phyloP scores from a whole-genome alignment of 345 rosid genomes.

The Eucalyptus globulus region DNA sequence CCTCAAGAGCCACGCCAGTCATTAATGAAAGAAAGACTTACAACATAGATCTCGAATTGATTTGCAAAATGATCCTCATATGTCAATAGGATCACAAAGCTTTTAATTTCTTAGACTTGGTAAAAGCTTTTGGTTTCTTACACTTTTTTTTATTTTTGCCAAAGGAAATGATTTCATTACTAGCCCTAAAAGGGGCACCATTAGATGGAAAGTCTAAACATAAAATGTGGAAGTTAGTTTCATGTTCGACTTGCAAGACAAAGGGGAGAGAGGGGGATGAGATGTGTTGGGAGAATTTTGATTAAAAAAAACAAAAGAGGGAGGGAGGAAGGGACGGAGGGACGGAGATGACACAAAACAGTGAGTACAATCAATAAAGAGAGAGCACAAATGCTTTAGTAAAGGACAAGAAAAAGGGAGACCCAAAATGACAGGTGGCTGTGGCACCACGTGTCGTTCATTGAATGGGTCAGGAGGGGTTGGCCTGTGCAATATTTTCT shows the following conservation, averaged over 20 bases:
- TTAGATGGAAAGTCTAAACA: no score
- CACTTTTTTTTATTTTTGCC: no score
- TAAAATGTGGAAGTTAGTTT: no score
- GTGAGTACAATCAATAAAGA: no score
- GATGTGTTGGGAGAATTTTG: background rate
- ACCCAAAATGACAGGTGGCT: background rate
- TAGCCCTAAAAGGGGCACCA: no score
- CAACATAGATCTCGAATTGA: background rate
- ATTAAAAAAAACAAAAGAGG: no score
- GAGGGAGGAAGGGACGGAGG: background rate
- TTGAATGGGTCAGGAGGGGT: background rate
- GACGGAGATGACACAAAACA: no score
- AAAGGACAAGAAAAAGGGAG: background rate
- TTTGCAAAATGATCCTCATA: background rate
- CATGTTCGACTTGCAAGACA: background rate
- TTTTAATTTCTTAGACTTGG: background rate
- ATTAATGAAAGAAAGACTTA: background rate
- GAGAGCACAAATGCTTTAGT: no score
- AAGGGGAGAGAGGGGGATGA: background rate
- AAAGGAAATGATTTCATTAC: no score
- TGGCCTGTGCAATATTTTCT: background rate
- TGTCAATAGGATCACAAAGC: background rate
- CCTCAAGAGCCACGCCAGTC: fast-evolving
- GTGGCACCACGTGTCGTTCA: background rate
- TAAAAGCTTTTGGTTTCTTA: no score